phyloP scores from a whole-genome alignment of 2,329 filamentous ascomycete species.

The Alternaria alternata region DNA sequence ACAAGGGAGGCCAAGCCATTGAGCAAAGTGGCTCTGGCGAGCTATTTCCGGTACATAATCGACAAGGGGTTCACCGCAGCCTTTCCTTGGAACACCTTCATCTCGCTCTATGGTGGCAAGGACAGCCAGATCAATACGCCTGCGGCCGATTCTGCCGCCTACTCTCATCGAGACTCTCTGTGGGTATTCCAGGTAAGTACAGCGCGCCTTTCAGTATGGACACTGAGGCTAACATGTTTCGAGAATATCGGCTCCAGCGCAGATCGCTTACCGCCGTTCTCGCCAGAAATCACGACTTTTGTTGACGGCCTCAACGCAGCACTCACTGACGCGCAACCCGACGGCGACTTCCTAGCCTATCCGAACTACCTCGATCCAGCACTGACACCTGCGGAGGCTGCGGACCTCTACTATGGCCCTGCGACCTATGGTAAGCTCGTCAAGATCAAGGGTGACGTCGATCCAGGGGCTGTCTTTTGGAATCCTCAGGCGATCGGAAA shows the following conservation, averaged over 20 bases:
- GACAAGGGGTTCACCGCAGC: not conserved
- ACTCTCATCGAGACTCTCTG: slow-evolving; percentile 8
- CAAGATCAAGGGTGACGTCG: not conserved
- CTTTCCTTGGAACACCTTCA: not conserved
- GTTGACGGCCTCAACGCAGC: slow-evolving; percentile 11
- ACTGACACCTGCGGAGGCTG: slow-evolving; percentile 9
- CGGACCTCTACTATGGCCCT: slow-evolving; percentile 5
- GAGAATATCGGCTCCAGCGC: slow-evolving; percentile 8
- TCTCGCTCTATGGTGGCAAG: slow-evolving; percentile 9
- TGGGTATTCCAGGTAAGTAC: slow-evolving; percentile 13
- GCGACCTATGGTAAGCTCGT: slow-evolving; percentile 6
- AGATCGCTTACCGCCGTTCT: slow-evolving; percentile 7
- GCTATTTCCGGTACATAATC: not conserved
- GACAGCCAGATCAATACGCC: slow-evolving; percentile 14
- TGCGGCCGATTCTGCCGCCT: not conserved
- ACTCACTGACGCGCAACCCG: slow-evolving; percentile 5
- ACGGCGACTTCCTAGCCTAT: slow-evolving; percentile 12
- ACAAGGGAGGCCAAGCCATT: slow-evolving; percentile 12
- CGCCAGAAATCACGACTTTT: slow-evolving; percentile 3
- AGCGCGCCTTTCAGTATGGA: too few relatives aligned
- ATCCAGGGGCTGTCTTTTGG: slow-evolving; percentile 8
- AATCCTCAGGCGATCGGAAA: slow-evolving; percentile 14
- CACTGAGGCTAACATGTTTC: too few relatives aligned
- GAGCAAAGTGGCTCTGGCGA: slow-evolving; percentile 1
- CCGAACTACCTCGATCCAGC: slow-evolving; percentile 14